phyloP scores from a whole-genome alignment of 2,329 filamentous ascomycete species.

The Sarocladium brachiariae region DNA sequence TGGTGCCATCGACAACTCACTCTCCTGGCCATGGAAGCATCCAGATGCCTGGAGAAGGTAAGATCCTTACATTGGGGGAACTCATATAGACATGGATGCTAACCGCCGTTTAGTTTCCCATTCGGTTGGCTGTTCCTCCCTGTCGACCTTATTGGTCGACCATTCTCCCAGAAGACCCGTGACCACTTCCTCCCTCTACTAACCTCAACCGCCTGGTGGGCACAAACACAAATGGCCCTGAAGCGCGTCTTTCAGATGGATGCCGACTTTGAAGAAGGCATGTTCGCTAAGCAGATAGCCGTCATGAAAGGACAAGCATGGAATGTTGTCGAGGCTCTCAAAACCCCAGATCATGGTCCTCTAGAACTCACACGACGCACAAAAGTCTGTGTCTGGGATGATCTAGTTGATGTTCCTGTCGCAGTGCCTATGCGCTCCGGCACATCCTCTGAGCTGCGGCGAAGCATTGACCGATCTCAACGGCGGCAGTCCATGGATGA shows the following conservation, averaged over 20 bases:
- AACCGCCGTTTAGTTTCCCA: constrained; percentile 65
- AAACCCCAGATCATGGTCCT: constrained; percentile 85
- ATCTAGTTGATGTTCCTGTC: constrained; percentile 90
- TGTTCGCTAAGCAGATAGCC: constrained; percentile 97
- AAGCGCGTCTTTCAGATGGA: constrained; percentile 86
- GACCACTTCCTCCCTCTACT: constrained; percentile 94
- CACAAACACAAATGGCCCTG: constrained; percentile 80
- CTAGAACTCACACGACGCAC: constrained; percentile 85
- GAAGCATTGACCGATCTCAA: constrained; percentile 41
- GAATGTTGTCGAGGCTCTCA: constrained; percentile 98
- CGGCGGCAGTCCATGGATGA: constrained; percentile 42
- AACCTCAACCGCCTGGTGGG: constrained; percentile 96
- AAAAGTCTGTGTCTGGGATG: constrained; percentile 95
- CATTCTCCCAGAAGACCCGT: constrained; percentile 88
- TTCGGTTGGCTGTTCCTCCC: constrained; percentile 98
- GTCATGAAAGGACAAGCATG: constrained; percentile 99
- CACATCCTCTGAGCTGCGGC: constrained; percentile 76
- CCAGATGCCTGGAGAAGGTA: constrained; percentile 75
- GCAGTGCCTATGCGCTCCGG: constrained; percentile 76
- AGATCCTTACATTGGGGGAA: constrained; percentile 9
- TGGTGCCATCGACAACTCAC: constrained; percentile 93
- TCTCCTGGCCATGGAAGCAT: constrained; percentile 99
- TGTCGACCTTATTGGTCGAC: constrained; percentile 90
- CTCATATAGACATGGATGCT: constrained; percentile 15
- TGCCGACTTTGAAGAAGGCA: constrained; percentile 93